Percentiles rank a stretch among this genome's conserved stretches.
Conservation (phyloP, 495 filamentous ascomycete species). For the Lepraria neglecta region DNA sequence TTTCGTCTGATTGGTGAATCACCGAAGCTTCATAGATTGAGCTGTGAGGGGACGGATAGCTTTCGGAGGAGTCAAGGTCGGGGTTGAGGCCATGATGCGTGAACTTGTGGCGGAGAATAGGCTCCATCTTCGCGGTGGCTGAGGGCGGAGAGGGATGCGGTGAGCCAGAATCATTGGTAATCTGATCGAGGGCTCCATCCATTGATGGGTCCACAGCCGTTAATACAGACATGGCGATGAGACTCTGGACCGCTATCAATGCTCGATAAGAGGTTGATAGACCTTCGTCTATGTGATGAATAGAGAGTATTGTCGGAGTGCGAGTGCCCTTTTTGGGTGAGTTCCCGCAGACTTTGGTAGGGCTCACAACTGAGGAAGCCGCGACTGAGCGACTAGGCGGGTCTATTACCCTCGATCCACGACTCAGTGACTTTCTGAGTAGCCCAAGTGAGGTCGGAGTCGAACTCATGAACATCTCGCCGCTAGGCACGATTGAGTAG, state of each 20-base stretch:
- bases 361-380: not conserved
- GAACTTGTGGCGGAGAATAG: constrained; percentile 21
- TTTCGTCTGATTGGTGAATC: constrained; percentile 11
- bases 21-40: constrained; percentile 42
- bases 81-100: constrained; percentile 22
- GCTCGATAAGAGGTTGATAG: constrained; percentile 10
- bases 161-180: constrained; percentile 18
- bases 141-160: constrained; percentile 16
- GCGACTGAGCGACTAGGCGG: not conserved
- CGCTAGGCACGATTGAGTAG: not conserved
- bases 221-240: constrained; percentile 12
- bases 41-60: constrained; percentile 37
- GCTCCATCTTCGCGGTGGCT: constrained; percentile 12
- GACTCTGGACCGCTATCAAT: not conserved
- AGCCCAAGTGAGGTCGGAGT: not conserved
- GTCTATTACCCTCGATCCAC: not conserved
- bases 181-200: constrained; percentile 16
- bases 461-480: not conserved
- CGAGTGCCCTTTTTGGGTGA: not conserved
- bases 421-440: not conserved
- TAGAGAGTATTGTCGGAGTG: not conserved
- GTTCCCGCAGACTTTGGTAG: not conserved
- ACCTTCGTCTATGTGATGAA: not conserved
- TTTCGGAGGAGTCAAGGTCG: constrained; percentile 34
- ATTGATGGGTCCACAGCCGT: constrained; percentile 8